Base-by-base conservation (phyloP, 371 early-diverging fungal species). In the Mortierella sp. region DNA sequence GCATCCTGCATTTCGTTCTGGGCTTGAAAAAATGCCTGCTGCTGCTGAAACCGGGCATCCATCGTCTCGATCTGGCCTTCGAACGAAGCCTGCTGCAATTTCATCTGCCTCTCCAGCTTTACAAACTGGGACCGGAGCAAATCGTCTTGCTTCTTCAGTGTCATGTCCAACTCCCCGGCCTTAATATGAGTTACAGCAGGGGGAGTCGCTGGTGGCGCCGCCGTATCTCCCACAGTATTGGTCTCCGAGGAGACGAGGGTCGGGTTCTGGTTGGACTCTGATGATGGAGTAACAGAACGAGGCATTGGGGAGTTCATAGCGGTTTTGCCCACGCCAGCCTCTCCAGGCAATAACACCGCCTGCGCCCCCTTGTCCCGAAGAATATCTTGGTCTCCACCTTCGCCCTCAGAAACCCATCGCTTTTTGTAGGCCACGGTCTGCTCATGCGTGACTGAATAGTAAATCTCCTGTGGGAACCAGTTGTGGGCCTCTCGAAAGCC, bases 381-480 rank as follows among this genome's bases (percentile, higher is more conserved):
- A 24, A 53, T 19, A 53, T 53, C 19, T 53, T 24, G 21, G 53
- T 53, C 4, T 53, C 21, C 53, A 21, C 53, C 53, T 53, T 53
- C 53, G 53, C 53, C 53, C 53, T 53, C 53, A 21, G 53, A 13
- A 14, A 13, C 40, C 69, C 69, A 69, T 69, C 69, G 69, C 40
- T 14, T 31, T n/a, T 73, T 54, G 26, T 48, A 75, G 8, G 21
- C 69, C 24, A 53, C 31, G 40, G 51, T 28, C 24, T 75, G 26
- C 3, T 46, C 24, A 5, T 57, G 69, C 13, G 50, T 75, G 3
- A 57, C 69, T 3, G 64, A 50, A 51, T 75, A 75, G 53, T 75
- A 75, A 16, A 75, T 53, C 53, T 75, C 69, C 31, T 34, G 28
- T 11, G 75, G 75, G 69, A 75, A 75, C 53, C 64, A 67, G 53